Percentiles rank a stretch among this genome's conserved stretches.
Evolutionary conservation across 352 stramenopile genomes (phyloP).

Genomic region (Phytophthora fragariaefolia): DNA sequence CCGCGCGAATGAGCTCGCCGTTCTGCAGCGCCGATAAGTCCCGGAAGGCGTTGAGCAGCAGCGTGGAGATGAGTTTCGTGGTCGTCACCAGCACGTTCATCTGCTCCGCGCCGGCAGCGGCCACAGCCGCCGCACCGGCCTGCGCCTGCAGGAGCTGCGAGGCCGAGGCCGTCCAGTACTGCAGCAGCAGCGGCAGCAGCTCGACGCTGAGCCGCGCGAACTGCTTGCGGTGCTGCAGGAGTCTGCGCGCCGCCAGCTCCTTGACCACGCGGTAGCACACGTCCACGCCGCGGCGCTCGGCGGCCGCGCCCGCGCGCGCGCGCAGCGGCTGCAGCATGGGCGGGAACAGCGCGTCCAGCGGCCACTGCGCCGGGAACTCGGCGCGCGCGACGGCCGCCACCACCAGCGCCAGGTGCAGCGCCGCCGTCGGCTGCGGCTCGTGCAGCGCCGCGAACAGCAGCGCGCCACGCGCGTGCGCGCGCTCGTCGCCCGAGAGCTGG

Average conservation of each 20-base stretch:
- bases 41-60: slow-evolving; percentile 77
- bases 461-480: slow-evolving; percentile 48
- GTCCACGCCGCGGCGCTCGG: slow-evolving; percentile 54
- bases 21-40: slow-evolving; percentile 63
- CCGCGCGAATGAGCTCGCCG: slow-evolving; percentile 59
- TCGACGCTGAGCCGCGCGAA: slow-evolving; percentile 78
- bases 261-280: slow-evolving; percentile 82
- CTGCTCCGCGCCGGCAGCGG: slow-evolving; percentile 25
- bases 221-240: slow-evolving; percentile 85
- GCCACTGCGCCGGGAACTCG: slow-evolving; percentile 80
- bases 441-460: slow-evolving; percentile 74
- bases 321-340: slow-evolving; percentile 62
- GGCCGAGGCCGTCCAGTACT: slow-evolving; percentile 59
- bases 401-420: slow-evolving; percentile 69
- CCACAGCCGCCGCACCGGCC: slow-evolving; percentile 20
- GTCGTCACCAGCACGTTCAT: slow-evolving; percentile 52
- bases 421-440: slow-evolving; percentile 61
- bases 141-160: slow-evolving; percentile 40
- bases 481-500: slow-evolving; percentile 50
- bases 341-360: slow-evolving; percentile 68
- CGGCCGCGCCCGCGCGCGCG: slow-evolving; percentile 17
- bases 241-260: slow-evolving; percentile 74
- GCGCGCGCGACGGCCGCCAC: slow-evolving; percentile 71
- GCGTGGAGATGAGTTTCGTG: slow-evolving; percentile 73
- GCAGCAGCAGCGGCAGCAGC: slow-evolving; percentile 61